phyloP scores from a whole-genome alignment of 176 grass and related monocot species.

The Otatea glauca region DNA sequence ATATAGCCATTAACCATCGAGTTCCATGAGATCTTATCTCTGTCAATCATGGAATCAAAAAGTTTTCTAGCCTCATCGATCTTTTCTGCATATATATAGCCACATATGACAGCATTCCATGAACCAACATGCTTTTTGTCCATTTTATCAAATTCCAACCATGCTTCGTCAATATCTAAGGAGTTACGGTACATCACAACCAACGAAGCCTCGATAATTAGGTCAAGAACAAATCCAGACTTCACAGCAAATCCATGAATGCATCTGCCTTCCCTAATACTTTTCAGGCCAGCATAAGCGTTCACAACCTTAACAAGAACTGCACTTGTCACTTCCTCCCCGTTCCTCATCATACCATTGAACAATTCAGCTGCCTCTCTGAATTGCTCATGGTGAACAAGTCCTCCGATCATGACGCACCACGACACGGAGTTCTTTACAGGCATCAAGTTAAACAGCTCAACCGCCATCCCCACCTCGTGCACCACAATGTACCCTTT shows the following conservation, averaged over 20 bases:
- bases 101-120: constrained; percentile 61
- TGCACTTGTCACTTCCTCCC: constrained; percentile 38
- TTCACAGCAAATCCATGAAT: constrained; percentile 64
- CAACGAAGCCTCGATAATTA: constrained; percentile 59
- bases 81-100: constrained; percentile 51
- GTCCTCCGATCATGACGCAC: constrained; percentile 70
- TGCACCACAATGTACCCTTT: constrained; percentile 43
- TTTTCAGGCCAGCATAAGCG: constrained; percentile 56
- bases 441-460: constrained; percentile 68
- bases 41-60: constrained; percentile 61
- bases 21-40: constrained; percentile 71
- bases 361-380: constrained; percentile 55
- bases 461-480: constrained; percentile 41
- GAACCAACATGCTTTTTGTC: constrained; percentile 59
- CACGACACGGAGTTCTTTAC: constrained; percentile 64
- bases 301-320: constrained; percentile 55
- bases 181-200: constrained; percentile 67
- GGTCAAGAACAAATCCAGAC: constrained; percentile 50
- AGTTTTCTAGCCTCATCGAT: constrained; percentile 53
- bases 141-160: constrained; percentile 70
- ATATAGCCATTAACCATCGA: constrained; percentile 64
- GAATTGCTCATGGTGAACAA: constrained; percentile 46
- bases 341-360: constrained; percentile 39
- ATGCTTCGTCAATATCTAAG: constrained; percentile 49
- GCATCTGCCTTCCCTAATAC: constrained; percentile 46